Evolutionary conservation across 805 yeast species (phyloP).

Genomic region (Kazachstania bromeliacearum): DNA sequence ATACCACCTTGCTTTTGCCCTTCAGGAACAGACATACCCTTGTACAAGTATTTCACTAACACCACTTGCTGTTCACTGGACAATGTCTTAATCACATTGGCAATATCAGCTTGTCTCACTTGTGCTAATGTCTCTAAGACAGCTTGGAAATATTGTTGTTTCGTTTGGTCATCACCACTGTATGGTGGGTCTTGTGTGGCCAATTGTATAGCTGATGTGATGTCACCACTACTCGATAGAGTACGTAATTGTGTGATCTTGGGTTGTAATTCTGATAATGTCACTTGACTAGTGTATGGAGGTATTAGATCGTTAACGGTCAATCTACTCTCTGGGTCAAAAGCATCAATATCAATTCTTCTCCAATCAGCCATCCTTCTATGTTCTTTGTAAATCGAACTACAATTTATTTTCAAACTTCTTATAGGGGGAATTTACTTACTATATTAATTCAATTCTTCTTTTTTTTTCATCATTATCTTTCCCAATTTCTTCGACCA

Average conservation of each 20-base stretch:
- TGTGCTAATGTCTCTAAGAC: slow-evolving; percentile 66
- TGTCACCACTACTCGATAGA: slow-evolving; percentile 62
- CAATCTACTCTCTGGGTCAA: slow-evolving; percentile 70
- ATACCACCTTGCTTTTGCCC: slow-evolving; percentile 84
- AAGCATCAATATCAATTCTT: slow-evolving; percentile 87
- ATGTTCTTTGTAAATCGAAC: not conserved
- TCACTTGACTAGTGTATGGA: slow-evolving; percentile 42
- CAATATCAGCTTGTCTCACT: slow-evolving; percentile 59
- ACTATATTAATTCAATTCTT: too few species aligned
- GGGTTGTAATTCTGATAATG: slow-evolving; percentile 44
- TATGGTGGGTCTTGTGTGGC: slow-evolving; percentile 75
- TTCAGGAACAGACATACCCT: slow-evolving; percentile 67
- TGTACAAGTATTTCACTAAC: slow-evolving; percentile 75
- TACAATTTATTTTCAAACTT: not conserved
- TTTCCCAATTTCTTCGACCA: too few species aligned
- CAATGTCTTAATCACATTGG: slow-evolving; percentile 49
- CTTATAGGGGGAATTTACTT: not conserved
- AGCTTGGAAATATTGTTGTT: slow-evolving; percentile 37
- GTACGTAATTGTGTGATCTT: slow-evolving; percentile 51
- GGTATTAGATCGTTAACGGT: slow-evolving; percentile 54
- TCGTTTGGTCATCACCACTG: slow-evolving; percentile 49
- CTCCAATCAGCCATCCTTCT: slow-evolving; percentile 59
- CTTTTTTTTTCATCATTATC: too few species aligned
- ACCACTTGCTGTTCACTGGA: slow-evolving; percentile 60
- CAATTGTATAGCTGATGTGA: slow-evolving; percentile 51